Evolutionary conservation across 257 asterid genomes (phyloP).

Genomic region (Capsicum baccatum): DNA sequence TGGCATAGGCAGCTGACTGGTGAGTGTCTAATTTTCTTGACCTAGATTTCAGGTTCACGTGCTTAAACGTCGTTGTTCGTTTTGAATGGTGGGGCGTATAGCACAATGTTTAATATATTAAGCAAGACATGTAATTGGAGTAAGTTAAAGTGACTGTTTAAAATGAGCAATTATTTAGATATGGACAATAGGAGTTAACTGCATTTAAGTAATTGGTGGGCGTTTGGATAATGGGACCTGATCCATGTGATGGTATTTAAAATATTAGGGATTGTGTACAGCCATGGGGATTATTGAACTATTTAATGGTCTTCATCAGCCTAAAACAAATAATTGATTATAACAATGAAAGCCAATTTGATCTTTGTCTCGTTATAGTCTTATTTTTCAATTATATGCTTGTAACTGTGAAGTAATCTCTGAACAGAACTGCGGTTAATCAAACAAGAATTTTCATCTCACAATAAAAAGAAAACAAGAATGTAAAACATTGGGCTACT

Average conservation of each 20-base stretch:
- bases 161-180: not conserved
- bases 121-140: slow-evolving; percentile 12
- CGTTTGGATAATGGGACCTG: not conserved
- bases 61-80: not conserved
- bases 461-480: not conserved
- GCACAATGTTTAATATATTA: not conserved
- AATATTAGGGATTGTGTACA: not conserved
- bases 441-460: not conserved
- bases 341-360: not conserved
- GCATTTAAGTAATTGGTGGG: not conserved
- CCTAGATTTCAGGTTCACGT: slow-evolving; percentile 22
- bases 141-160: not conserved
- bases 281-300: not conserved
- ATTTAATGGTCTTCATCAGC: not conserved
- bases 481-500: not conserved
- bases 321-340: not conserved
- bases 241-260: slow-evolving; percentile 8
- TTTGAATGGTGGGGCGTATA: slow-evolving; percentile 7
- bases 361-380: not conserved
- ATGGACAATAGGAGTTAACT: not conserved
- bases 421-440: not conserved
- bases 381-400: not conserved
- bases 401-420: not conserved
- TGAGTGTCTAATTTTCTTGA: not conserved
- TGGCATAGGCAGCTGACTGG: not conserved